Evolutionary conservation across 2,329 filamentous ascomycete genomes (phyloP).

Genomic region (Neocatenulostroma microsporum): DNA sequence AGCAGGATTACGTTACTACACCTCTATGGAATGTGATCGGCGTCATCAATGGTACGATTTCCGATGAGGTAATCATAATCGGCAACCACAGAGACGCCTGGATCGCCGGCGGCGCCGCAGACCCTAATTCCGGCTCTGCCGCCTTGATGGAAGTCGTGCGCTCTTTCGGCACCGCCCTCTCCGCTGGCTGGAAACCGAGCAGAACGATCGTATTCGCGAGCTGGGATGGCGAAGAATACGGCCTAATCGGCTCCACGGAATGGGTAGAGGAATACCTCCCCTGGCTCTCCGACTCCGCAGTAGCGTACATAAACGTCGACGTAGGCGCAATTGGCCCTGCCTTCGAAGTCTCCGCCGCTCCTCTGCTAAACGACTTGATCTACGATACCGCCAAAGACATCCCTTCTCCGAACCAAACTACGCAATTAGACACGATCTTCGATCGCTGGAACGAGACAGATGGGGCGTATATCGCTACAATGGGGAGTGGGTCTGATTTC

Average conservation of each 20-base stretch:
- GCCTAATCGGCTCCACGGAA: conserved; percentile 87
- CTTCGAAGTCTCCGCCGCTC: conserved; percentile 73
- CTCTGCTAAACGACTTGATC: conserved; percentile 67
- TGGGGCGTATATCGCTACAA: no score
- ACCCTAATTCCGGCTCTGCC: conserved; percentile 81
- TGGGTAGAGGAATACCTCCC: conserved; percentile 82
- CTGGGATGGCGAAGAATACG: conserved; percentile 93
- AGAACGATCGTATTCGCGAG: conserved; percentile 96
- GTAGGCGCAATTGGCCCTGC: conserved; percentile 61
- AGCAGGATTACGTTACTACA: conserved; percentile 54
- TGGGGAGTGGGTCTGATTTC: conserved; percentile 73
- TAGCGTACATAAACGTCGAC: conserved; percentile 89
- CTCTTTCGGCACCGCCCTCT: conserved; percentile 70
- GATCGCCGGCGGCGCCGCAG: conserved; percentile 79
- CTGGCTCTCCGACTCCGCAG: conserved; percentile 61
- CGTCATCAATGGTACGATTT: conserved; percentile 73
- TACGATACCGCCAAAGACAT: conserved; percentile 62
- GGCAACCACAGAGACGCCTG: conserved; percentile 92
- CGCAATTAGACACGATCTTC: conserved; percentile 58
- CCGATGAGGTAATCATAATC: conserved; percentile 74
- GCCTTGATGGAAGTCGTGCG: conserved; percentile 83
- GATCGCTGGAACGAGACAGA: no score
- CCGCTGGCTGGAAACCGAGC: conserved; percentile 77
- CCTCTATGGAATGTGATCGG: conserved; percentile 91
- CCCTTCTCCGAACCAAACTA: conserved; percentile 62